These are phyloP conservation scores for Paralagenidium karlingii DNA, from an alignment of 352 stramenopile species.

Conservation along the genomic window DNA sequence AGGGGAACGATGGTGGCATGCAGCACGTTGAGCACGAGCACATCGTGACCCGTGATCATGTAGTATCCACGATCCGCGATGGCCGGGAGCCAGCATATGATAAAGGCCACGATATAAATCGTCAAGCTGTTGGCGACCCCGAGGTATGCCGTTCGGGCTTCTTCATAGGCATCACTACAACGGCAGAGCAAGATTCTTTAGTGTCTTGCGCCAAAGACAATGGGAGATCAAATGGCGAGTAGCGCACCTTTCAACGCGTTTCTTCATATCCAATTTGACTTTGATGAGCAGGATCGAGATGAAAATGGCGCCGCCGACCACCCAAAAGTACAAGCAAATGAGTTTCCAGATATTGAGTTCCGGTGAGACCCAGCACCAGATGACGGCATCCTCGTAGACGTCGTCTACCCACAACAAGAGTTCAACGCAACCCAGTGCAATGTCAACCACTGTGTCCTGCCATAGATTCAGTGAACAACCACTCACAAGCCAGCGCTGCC, in stretches of 20 bases:
- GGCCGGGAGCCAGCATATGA: slow-evolving; percentile 65
- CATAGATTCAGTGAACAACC: not conserved
- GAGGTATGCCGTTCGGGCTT: slow-evolving; percentile 63
- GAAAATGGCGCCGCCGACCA: slow-evolving; percentile 31
- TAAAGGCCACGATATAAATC: slow-evolving; percentile 67
- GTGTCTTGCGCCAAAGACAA: not conserved
- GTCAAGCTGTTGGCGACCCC: slow-evolving; percentile 74
- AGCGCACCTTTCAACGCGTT: slow-evolving; percentile 36
- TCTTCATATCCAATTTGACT: slow-evolving; percentile 73
- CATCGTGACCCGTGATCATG: slow-evolving; percentile 34
- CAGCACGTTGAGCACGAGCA: slow-evolving; percentile 50
- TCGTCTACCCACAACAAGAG: slow-evolving; percentile 14
- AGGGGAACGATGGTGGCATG: slow-evolving; percentile 70
- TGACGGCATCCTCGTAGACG: slow-evolving; percentile 49
- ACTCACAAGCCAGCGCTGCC: slow-evolving; percentile 23
- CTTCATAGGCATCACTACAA: slow-evolving; percentile 53
- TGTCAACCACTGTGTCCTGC: not conserved
- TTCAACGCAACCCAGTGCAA: no score
- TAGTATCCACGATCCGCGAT: slow-evolving; percentile 51
- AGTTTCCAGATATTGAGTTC: slow-evolving; percentile 68
- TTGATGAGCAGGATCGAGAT: slow-evolving; percentile 53
- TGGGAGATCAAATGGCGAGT: slow-evolving; percentile 1
- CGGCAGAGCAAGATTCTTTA: no score
- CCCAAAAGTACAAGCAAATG: slow-evolving; percentile 60
- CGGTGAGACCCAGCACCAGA: slow-evolving; percentile 61